phyloP scores from a whole-genome alignment of 441 rosid species.

The Breynia disticha region DNA sequence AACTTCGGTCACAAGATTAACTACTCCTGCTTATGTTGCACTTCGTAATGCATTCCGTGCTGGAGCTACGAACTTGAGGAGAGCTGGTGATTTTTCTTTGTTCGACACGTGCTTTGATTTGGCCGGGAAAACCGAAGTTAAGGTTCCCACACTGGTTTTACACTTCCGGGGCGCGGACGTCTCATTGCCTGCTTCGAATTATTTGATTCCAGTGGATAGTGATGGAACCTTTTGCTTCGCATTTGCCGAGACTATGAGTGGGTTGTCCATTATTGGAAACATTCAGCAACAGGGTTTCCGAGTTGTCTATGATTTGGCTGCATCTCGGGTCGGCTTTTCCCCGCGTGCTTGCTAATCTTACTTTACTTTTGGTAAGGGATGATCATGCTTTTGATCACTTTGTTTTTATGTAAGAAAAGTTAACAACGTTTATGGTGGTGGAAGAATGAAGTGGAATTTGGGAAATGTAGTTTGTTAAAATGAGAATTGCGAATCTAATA shows the following conservation, averaged over 20 bases:
- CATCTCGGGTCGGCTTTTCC: constrained; percentile 67
- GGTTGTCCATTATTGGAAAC: constrained; percentile 77
- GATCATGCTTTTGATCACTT: no score
- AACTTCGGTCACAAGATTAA: constrained; percentile 79
- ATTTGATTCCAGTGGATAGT: constrained; percentile 64
- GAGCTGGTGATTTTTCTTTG: constrained; percentile 63
- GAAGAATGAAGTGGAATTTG: no score
- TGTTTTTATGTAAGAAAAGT: no score
- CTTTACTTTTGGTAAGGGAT: no score
- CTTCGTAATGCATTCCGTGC: constrained; percentile 58
- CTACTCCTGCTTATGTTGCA: constrained; percentile 60
- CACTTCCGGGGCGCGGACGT: constrained; percentile 78
- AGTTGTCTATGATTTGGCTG: constrained; percentile 63
- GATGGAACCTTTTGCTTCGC: constrained; percentile 79
- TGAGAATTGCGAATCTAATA: no score
- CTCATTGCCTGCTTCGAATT: constrained; percentile 76
- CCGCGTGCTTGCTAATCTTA: constrained; percentile 55
- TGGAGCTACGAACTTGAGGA: constrained; percentile 44
- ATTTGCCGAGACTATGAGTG: constrained; percentile 72
- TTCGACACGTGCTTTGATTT: constrained; percentile 85
- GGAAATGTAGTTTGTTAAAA: no score
- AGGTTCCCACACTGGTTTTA: constrained; percentile 84
- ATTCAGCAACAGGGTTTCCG: constrained; percentile 93
- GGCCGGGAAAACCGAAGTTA: constrained; percentile 66
- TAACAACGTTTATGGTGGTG: no score